These are phyloP conservation scores for Aspergillus floridensis DNA, from an alignment of 2,329 filamentous ascomycete genomes.

Conservation along the genomic window DNA sequence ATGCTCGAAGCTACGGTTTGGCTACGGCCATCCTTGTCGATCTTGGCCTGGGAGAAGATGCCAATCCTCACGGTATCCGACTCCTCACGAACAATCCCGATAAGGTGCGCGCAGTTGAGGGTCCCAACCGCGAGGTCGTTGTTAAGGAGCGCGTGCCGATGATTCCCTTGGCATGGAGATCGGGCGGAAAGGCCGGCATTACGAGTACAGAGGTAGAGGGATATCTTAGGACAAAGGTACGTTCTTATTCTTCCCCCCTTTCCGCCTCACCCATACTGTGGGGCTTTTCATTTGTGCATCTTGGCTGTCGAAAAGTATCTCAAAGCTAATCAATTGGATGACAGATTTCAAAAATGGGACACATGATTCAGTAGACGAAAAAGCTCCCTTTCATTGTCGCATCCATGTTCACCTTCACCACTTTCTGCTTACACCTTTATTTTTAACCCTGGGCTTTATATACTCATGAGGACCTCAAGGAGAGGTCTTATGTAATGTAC, in stretches of 20 bases:
- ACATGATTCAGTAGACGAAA: constrained; percentile 56
- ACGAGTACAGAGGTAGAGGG: constrained; percentile 85
- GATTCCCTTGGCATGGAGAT: constrained; percentile 91
- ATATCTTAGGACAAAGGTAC: constrained; percentile 90
- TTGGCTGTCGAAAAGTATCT: background rate
- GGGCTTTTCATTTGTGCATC: background rate
- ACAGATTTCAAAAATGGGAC: constrained; percentile 84
- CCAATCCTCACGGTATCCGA: constrained; percentile 61
- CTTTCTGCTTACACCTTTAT: background rate
- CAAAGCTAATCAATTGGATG: constrained; percentile 3
- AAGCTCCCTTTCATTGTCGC: constrained; percentile 1
- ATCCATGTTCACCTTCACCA: background rate
- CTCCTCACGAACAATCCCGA: constrained; percentile 96
- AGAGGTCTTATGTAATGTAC: background rate
- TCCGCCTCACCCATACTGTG: background rate
- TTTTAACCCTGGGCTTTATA: background rate
- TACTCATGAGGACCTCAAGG: background rate
- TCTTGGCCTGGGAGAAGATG: constrained; percentile 67
- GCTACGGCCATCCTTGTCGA: constrained; percentile 92
- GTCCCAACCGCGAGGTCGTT: constrained; percentile 79
- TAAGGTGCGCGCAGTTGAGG: constrained; percentile 91
- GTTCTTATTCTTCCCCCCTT: constrained; percentile 26
- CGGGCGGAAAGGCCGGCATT: constrained; percentile 73
- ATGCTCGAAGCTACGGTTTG: constrained; percentile 92
- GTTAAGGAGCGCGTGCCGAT: constrained; percentile 91